Percentiles rank a stretch among this genome's conserved stretches.
These are phyloP conservation scores for Trapa incisa DNA, from an alignment of 345 rosid genomes.

Conservation along the genomic window DNA sequence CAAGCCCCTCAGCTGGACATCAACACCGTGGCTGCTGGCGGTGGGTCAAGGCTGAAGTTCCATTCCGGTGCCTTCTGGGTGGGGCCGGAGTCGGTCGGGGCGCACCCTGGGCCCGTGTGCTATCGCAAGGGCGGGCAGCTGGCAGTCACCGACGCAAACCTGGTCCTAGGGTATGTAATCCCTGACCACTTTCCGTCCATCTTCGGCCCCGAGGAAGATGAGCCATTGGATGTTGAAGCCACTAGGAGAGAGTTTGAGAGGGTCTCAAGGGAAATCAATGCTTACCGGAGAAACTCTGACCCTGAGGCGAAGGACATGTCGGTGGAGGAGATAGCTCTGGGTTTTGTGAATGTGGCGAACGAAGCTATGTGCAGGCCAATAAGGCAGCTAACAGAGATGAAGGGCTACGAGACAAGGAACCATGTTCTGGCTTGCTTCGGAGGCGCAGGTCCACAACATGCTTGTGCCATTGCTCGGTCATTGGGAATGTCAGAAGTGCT, in stretches of 20 bases:
- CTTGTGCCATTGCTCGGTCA: too few species aligned
- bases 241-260: slow-evolving; percentile 67
- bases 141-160: slow-evolving; percentile 91
- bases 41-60: slow-evolving; percentile 89
- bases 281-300: slow-evolving; percentile 71
- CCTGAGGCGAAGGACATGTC: slow-evolving; percentile 63
- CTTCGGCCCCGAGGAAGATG: slow-evolving; percentile 78
- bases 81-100: slow-evolving; percentile 96
- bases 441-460: slow-evolving; percentile 96
- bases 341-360: slow-evolving; percentile 86
- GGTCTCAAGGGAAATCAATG: slow-evolving; percentile 64
- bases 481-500: too few species aligned
- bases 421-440: slow-evolving; percentile 98
- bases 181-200: slow-evolving; percentile 93
- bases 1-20: slow-evolving; percentile 99
- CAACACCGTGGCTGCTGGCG: slow-evolving; percentile 97
- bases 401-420: slow-evolving; percentile 87
- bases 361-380: slow-evolving; percentile 99
- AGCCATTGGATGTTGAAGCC: slow-evolving; percentile 58
- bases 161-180: slow-evolving; percentile 76
- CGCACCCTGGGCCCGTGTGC: slow-evolving; percentile 97
- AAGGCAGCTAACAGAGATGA: slow-evolving; percentile 92
- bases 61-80: slow-evolving; percentile 87
- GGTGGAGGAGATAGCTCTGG: slow-evolving; percentile 77
- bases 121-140: slow-evolving; percentile 87